These are phyloP conservation scores for Tribonema minus DNA, from an alignment of 108 stramenopile species.

Conservation along the genomic window DNA sequence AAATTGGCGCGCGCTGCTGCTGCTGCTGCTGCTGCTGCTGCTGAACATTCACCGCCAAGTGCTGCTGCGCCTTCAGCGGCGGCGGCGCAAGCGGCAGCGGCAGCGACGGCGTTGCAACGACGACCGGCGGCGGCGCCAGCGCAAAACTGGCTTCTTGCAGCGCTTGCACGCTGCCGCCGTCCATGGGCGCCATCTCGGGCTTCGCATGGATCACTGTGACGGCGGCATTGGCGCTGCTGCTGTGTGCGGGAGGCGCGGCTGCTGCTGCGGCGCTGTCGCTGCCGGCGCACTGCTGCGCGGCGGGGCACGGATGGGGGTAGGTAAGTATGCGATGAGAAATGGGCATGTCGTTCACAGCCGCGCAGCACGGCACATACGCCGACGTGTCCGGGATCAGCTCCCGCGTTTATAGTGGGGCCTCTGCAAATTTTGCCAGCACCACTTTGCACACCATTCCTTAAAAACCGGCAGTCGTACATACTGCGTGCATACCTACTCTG, in stretches of 20 bases:
- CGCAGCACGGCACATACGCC: background rate
- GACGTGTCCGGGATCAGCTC: background rate
- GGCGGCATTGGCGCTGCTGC: background rate
- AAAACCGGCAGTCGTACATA: background rate
- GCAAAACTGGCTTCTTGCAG: background rate
- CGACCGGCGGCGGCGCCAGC: constrained; percentile 7
- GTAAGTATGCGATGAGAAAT: background rate
- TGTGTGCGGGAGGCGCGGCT: background rate
- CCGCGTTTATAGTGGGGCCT: background rate
- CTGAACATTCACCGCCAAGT: background rate
- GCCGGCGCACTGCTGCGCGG: background rate
- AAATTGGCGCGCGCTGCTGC: background rate
- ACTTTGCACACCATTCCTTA: background rate
- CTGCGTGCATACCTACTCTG: too few species aligned
- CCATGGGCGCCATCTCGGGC: background rate
- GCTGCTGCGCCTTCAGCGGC: background rate
- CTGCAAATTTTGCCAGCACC: background rate
- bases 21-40: background rate
- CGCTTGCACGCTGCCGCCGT: background rate
- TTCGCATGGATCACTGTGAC: background rate
- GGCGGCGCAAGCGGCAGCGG: background rate
- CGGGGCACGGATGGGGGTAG: background rate
- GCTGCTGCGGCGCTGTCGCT: background rate
- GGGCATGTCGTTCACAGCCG: background rate
- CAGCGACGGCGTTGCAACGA: constrained; percentile 13